These are phyloP conservation scores for Vitis hybrid DNA, from an alignment of 177 flowering plant genomes.

Conservation along the genomic window DNA sequence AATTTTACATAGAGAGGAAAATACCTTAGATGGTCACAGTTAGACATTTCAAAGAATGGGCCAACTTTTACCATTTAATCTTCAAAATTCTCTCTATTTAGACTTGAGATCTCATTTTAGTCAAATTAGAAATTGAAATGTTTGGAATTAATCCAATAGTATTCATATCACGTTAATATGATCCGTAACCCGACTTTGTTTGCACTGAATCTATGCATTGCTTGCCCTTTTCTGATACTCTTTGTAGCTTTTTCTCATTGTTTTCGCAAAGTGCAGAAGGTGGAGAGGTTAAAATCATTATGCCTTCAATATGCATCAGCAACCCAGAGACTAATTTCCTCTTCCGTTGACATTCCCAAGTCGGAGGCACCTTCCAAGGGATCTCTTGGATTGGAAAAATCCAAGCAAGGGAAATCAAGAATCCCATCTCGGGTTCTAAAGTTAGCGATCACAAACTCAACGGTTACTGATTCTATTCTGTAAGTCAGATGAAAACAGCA, in stretches of 20 bases:
- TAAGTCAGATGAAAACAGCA: slow-evolving; percentile 32
- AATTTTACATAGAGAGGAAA: too few relatives aligned
- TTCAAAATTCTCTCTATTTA: not conserved
- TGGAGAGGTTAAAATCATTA: slow-evolving; percentile 79
- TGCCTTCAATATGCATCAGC: slow-evolving; percentile 95
- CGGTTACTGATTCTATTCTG: slow-evolving; percentile 74
- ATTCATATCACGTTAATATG: not conserved
- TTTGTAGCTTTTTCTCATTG: not conserved
- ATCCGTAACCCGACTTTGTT: not conserved
- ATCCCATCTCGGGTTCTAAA: slow-evolving; percentile 34
- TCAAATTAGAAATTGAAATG: not conserved
- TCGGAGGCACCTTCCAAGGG: slow-evolving; percentile 27
- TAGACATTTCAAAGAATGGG: not conserved
- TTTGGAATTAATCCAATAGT: not conserved
- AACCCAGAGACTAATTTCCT: slow-evolving; percentile 78
- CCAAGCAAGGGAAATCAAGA: slow-evolving; percentile 45
- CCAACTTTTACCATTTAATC: not conserved
- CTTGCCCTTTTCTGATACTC: not conserved
- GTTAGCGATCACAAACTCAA: slow-evolving; percentile 34
- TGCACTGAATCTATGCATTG: not conserved
- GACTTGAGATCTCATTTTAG: not conserved
- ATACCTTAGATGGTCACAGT: too few relatives aligned
- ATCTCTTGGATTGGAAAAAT: slow-evolving; percentile 25
- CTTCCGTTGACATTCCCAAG: slow-evolving; percentile 55
- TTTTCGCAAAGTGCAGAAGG: slow-evolving; percentile 55